These are phyloP conservation scores for Triangularia setosa DNA, from an alignment of 2,329 filamentous ascomycete genomes.

Conservation along the genomic window DNA sequence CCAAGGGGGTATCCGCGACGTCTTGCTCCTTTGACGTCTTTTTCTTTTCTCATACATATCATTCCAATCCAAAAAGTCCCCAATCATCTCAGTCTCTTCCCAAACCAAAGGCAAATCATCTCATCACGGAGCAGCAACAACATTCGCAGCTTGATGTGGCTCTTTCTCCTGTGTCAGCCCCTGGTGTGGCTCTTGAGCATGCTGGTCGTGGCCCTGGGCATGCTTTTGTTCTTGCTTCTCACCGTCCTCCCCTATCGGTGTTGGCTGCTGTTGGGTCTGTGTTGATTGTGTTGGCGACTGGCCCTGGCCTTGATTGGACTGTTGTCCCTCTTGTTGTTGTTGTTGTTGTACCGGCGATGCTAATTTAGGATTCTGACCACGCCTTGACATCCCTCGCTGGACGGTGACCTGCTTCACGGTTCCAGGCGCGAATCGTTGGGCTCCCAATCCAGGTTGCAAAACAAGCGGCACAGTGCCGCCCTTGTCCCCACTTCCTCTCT, in stretches of 20 bases:
- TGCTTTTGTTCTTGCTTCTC: not conserved
- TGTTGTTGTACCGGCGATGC: not conserved
- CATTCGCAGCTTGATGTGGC: not conserved
- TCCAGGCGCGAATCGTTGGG: constrained; percentile 10
- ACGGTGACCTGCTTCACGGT: not conserved
- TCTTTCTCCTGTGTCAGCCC: not conserved
- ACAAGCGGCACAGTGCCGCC: constrained; percentile 10
- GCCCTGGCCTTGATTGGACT: not conserved
- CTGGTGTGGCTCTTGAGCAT: not conserved
- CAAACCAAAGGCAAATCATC: too few relatives aligned
- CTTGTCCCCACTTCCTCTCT: not conserved
- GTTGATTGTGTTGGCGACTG: not conserved
- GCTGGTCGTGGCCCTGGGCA: not conserved
- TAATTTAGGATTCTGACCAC: not conserved
- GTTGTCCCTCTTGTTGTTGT: not conserved
- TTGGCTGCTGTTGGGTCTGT: not conserved
- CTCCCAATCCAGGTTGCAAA: constrained; percentile 18
- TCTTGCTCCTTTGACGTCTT: not conserved
- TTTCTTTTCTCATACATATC: not conserved
- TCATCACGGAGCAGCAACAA: not conserved
- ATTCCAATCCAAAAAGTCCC: not conserved
- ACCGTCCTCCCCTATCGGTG: not conserved
- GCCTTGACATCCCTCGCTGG: not conserved
- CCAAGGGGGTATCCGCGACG: not conserved
- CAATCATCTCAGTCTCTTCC: not conserved